A percentile compares a stretch with the other conserved stretches of the same genome.
Conservation (phyloP, 768 basidiomycete genomes). For the Imleria badia region DNA sequence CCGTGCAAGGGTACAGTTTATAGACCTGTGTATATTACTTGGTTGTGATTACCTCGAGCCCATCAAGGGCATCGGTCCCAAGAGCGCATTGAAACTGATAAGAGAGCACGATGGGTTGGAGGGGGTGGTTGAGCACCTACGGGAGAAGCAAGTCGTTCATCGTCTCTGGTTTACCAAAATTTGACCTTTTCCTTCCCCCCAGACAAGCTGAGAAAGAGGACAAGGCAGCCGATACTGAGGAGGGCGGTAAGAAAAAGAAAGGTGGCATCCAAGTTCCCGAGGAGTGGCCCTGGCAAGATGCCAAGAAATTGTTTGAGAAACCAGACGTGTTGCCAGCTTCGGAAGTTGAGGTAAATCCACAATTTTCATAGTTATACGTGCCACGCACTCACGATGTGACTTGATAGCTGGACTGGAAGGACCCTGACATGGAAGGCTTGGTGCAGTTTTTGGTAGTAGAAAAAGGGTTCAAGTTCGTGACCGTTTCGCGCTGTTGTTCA, state of each 20-base stretch:
- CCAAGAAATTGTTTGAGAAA: conserved; percentile 84
- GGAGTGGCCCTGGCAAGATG: conserved; percentile 97
- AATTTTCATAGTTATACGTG: background rate
- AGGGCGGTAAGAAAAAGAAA: conserved; percentile 51
- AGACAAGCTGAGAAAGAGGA: conserved; percentile 42
- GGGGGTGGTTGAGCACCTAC: conserved; percentile 72
- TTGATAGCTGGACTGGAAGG: conserved; percentile 86
- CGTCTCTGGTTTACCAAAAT: background rate
- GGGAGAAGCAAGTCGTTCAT: conserved; percentile 58
- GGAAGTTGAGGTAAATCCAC: conserved; percentile 68
- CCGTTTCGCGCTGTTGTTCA: background rate
- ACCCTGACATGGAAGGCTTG: conserved; percentile 89
- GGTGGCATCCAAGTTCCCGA: conserved; percentile 83
- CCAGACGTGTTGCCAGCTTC: conserved; percentile 89
- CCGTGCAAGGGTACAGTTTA: conserved; percentile 57
- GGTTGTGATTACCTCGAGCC: conserved; percentile 99
- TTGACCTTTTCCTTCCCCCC: background rate
- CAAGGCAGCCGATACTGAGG: conserved; percentile 42
- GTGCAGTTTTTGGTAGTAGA: conserved; percentile 91
- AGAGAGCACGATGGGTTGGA: conserved; percentile 75
- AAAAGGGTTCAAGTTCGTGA: conserved; percentile 90
- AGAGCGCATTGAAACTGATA: conserved; percentile 90
- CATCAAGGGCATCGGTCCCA: conserved; percentile 95
- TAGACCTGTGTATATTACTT: conserved; percentile 92
- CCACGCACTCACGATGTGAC: background rate